These are phyloP conservation scores for Closterium sp. DNA, from an alignment of 139 green algal species.

Conservation along the genomic window DNA sequence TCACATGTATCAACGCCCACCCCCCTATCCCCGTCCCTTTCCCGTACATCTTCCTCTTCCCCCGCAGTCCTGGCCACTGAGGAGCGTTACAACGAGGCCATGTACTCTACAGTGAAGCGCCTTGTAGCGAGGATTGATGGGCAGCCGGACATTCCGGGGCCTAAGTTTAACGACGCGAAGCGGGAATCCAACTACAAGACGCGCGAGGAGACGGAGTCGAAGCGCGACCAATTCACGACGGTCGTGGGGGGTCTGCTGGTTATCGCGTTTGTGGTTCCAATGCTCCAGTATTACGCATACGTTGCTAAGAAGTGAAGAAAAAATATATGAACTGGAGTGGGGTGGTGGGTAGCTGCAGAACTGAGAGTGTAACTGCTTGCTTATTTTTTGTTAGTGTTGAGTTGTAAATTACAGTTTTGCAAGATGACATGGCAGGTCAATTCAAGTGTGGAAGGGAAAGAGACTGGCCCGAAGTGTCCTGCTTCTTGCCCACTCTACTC, in stretches of 20 bases:
- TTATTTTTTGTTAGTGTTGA: too few species aligned
- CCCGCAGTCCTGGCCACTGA: constrained; percentile 66
- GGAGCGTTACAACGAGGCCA: constrained; percentile 91
- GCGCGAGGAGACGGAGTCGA: constrained; percentile 50
- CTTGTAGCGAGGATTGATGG: constrained; percentile 77
- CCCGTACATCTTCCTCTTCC: not conserved
- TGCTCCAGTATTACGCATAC: constrained; percentile 76
- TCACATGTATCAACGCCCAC: constrained; percentile 67
- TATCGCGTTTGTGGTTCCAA: constrained; percentile 93
- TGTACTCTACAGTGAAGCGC: constrained; percentile 72
- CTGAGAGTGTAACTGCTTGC: too few species aligned
- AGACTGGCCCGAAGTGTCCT: too few species aligned
- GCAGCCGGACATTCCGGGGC: constrained; percentile 61
- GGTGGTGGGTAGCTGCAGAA: too few species aligned
- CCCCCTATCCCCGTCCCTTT: too few species aligned
- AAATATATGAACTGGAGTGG: too few species aligned
- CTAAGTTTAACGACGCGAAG: constrained; percentile 38
- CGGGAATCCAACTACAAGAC: constrained; percentile 58
- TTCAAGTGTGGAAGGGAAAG: too few species aligned
- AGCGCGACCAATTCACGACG: constrained; percentile 58
- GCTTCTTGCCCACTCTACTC: too few species aligned
- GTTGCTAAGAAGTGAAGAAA: constrained; percentile 36
- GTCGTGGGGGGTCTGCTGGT: constrained; percentile 88
- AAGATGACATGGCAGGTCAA: too few species aligned
- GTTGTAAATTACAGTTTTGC: too few species aligned